Evolutionary conservation across 148 eudicot genomes (phyloP), one percentile per base, ranked within the genome.

Genomic region (Heliamphora exappendiculata): DNA sequence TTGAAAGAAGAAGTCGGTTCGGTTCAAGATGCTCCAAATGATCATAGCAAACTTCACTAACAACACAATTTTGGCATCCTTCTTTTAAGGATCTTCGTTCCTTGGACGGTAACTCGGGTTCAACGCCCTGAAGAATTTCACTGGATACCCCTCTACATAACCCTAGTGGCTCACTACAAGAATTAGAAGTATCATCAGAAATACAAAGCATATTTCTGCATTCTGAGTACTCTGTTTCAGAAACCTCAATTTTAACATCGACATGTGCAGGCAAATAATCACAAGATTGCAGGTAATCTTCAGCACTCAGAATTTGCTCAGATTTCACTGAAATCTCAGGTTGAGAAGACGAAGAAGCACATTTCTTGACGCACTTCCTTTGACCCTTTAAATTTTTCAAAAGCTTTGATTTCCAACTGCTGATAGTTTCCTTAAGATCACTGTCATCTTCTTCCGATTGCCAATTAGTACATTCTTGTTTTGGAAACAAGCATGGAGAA

Each of bases 391-490:
- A 67, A 69, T 70, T 85, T 70, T 82, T 85, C 19, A 83, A 70
- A 77, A 75, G 59, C 86, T 83, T 89, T 39, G 78, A 75, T 77
- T 85, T 92, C 91, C 73, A 89, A 75, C 81, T 82, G 67, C 76
- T 78, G 59, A 92, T 87, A 70, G 97, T 81, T 84, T 85, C 90
- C 70, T 70, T 67, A 64, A 91, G 83, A 81, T 89, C 90, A 80
- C 75, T 62, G 20, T 84, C 89, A 81, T 89, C 89, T 76, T 79
- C 89, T 17, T 82, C 86, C 63, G 54, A 64, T 14, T 67, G 69
- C 59, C 68, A 53, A 34, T 83, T 82, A 69, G 22, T 19, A 51
- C n/a, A 62, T 33, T 87, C 87, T 77, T 78, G 77, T 81, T 87
- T 80, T 31, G 84, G 82, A 29, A 63, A 60, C 68, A 54, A 31